Base-by-base conservation (phyloP, 2,329 filamentous ascomycete species). In the Madurella mycetomatis region DNA sequence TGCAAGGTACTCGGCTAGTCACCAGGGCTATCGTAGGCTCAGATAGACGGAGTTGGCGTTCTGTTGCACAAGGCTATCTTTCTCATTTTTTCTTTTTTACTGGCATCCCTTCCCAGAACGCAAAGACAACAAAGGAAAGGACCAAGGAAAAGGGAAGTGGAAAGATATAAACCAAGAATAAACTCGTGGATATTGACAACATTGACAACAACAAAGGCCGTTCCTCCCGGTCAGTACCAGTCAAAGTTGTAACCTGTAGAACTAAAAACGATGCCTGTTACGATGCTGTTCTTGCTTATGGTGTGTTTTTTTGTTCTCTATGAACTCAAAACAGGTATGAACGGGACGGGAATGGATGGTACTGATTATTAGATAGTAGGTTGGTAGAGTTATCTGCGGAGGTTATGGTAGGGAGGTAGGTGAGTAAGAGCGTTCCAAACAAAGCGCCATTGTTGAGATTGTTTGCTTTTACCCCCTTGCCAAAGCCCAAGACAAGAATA, bases 281-380 rank as follows among this genome's bases (percentile, higher is more conserved):
- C 47, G 39, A 58, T 58, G 48, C 53, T 51, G 47, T 54, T 55
- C 34, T 53, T 60, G 55, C 41, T 46, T 54, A 32, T 54, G 55
- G 25, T 3, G 25, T 25, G 7, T 4, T 25, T 25, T 25, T 25
- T 7, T 25, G 25, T 4, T 25, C 25, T 7, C 4, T 57, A 52
- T 55, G 53, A 45, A 50, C 49, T 53, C 51, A 56, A n/a, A n/a
- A 48, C 40, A 54, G 51, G 54, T 25, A 25, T 7, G 25, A 25
- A 25, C 25, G 25, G 25, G 25, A 7, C 25, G 34, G 34, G 11
- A 15, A 37, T 37, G 34, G 11, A 37, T 37, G 52, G 53, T 53
- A 49, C 54, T 55, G 57, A 59, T 57, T 57, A 59, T 59, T 55
- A 57, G 48, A 9, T 37, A 59, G 58, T 37, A 37, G 34, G 34